phyloP scores from a whole-genome alignment of 768 basidiomycete species.

The Pseudohyphozyma bogoriensis region DNA sequence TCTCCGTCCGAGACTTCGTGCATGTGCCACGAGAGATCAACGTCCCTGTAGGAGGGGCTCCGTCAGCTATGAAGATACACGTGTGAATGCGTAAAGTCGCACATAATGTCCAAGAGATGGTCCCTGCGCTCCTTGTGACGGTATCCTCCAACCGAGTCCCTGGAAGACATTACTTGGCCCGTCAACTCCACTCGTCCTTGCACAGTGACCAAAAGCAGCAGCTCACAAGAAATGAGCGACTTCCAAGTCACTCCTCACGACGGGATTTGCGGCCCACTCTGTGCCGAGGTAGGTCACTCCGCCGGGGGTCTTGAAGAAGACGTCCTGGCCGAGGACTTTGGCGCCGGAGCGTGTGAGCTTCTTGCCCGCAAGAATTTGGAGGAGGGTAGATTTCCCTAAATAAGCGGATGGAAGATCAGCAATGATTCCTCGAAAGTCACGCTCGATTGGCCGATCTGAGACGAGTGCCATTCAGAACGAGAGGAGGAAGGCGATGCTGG shows the following conservation, averaged over 20 bases:
- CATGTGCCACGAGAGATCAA: conserved; percentile 93
- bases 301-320: conserved; percentile 71
- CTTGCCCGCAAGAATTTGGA: conserved; percentile 90
- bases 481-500: too few species aligned
- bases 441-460: conserved; percentile 39
- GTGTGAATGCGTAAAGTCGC: background rate
- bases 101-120: conserved; percentile 68
- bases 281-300: conserved; percentile 44
- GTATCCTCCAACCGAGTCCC: conserved; percentile 93
- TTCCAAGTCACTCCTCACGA: conserved; percentile 81
- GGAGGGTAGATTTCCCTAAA: conserved; percentile 85
- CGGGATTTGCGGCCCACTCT: conserved; percentile 97
- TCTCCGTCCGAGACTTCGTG: conserved; percentile 94
- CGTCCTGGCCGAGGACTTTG: conserved; percentile 66
- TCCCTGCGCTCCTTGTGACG: conserved; percentile 82
- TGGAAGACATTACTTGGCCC: background rate
- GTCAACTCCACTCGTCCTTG: background rate
- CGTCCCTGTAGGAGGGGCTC: conserved; percentile 31
- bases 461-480: too few species aligned
- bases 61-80: background rate
- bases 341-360: conserved; percentile 61
- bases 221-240: conserved; percentile 69
- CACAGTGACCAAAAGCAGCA: background rate
- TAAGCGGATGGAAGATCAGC: background rate
- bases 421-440: background rate